These are phyloP conservation scores for Bipolaris oryzae DNA, from an alignment of 2,329 filamentous ascomycete genomes.

Conservation along the genomic window DNA sequence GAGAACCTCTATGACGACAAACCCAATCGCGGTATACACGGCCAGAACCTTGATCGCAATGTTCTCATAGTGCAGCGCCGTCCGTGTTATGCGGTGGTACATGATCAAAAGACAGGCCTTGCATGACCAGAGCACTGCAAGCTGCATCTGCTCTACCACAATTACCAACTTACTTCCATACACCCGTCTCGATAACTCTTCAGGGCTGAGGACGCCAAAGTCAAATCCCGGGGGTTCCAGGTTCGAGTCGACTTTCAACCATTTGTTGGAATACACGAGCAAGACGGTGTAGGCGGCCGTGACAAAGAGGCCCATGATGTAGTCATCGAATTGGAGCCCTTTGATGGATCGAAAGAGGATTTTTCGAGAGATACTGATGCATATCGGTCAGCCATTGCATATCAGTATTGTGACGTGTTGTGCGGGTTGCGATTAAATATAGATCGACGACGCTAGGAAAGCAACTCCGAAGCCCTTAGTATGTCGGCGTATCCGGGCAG, in stretches of 20 bases:
- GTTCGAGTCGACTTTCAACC: conserved; percentile 50
- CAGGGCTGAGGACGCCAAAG: conserved; percentile 47
- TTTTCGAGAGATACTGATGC: conserved; percentile 50
- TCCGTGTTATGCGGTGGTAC: conserved; percentile 57
- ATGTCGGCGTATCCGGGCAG: background rate
- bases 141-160: conserved; percentile 60
- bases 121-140: conserved; percentile 58
- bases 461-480: background rate
- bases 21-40: conserved; percentile 55
- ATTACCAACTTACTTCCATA: conserved; percentile 57
- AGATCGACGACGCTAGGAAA: background rate
- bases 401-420: background rate
- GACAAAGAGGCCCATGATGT: conserved; percentile 59
- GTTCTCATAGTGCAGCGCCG: conserved; percentile 35
- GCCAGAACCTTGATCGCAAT: conserved; percentile 53
- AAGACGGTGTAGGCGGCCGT: conserved; percentile 57
- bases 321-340: conserved; percentile 63
- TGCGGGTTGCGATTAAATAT: background rate
- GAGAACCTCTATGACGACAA: conserved; percentile 56
- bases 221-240: conserved; percentile 55
- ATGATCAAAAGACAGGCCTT: conserved; percentile 62
- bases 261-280: conserved; percentile 56
- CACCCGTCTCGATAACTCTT: conserved; percentile 43
- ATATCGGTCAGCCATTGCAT: conserved; percentile 5
- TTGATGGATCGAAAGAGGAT: conserved; percentile 55